phyloP scores from a whole-genome alignment of 176 grass and related monocot species.

The Rhynchospora pubera region DNA sequence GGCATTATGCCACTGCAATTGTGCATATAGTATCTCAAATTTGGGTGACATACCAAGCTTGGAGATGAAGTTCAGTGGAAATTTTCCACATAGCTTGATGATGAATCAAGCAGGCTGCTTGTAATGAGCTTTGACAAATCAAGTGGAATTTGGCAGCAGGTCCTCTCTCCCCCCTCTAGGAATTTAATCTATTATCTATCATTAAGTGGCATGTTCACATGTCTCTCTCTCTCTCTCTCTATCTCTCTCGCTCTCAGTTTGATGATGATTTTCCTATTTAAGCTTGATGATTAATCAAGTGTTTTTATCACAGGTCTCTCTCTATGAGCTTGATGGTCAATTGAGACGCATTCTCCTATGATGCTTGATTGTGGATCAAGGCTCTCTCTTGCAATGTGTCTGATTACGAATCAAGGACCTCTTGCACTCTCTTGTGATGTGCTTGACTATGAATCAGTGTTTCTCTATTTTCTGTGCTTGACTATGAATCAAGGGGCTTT shows the following conservation, averaged over 20 bases:
- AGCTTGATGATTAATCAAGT: neutral
- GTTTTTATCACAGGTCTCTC: neutral
- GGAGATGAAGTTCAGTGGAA: neutral
- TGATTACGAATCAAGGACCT: conserved; percentile 3
- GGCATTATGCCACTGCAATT: neutral
- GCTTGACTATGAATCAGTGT: neutral
- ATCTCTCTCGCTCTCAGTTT: neutral
- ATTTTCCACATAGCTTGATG: neutral
- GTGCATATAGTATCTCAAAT: neutral
- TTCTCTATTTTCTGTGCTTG: neutral
- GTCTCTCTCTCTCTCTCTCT: no score
- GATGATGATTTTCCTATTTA: neutral
- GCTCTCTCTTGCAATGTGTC: neutral
- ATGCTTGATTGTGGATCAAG: conserved; percentile 11
- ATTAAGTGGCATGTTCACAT: no score
- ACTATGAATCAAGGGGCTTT: neutral
- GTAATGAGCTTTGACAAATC: no score
- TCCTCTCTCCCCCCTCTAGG: no score
- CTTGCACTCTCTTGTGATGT: neutral
- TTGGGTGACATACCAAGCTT: neutral
- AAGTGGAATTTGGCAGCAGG: no score
- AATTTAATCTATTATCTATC: no score
- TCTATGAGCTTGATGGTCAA: neutral
- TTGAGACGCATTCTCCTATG: neutral
- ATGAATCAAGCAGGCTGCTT: no score